Conservation (phyloP, 805 yeast genomes). For the Scheffersomyces stipitis region DNA sequence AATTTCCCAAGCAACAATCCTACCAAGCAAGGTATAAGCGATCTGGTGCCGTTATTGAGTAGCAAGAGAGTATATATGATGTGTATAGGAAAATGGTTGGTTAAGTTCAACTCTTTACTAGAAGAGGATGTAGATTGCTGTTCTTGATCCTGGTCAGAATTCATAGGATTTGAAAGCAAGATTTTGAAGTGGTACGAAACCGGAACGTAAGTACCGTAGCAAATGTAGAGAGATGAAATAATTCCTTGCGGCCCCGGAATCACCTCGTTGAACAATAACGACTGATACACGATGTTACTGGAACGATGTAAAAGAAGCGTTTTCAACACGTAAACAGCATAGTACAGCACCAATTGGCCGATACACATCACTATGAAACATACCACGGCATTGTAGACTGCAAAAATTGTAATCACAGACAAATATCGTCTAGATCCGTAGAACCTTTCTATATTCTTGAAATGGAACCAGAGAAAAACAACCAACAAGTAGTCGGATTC, state of each 20-base stretch:
- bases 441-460: slow-evolving; percentile 56
- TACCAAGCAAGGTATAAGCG: slow-evolving; percentile 35
- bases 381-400: slow-evolving; percentile 46
- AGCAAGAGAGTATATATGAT: slow-evolving; percentile 32
- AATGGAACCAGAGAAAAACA: slow-evolving; percentile 47
- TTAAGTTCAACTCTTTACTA: slow-evolving; percentile 21
- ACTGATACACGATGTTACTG: slow-evolving; percentile 12
- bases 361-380: slow-evolving; percentile 40
- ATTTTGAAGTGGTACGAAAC: slow-evolving; percentile 35
- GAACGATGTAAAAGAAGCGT: slow-evolving; percentile 1
- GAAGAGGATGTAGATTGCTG: neutral
- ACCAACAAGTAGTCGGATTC: slow-evolving; percentile 56
- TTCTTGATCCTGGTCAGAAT: neutral
- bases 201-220: slow-evolving; percentile 36
- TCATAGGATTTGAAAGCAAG: slow-evolving; percentile 21
- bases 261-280: slow-evolving; percentile 33
- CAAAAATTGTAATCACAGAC: slow-evolving; percentile 44
- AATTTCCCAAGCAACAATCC: slow-evolving; percentile 41
- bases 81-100: slow-evolving; percentile 43
- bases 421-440: slow-evolving; percentile 57
- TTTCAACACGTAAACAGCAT: slow-evolving; percentile 5
- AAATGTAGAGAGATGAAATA: slow-evolving; percentile 38
- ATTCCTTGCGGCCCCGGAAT: slow-evolving; percentile 43
- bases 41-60: slow-evolving; percentile 37
- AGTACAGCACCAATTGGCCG: slow-evolving; percentile 34